phyloP scores from a whole-genome alignment of 2,329 filamentous ascomycete species.

The Pseudogymnoascus sp. region DNA sequence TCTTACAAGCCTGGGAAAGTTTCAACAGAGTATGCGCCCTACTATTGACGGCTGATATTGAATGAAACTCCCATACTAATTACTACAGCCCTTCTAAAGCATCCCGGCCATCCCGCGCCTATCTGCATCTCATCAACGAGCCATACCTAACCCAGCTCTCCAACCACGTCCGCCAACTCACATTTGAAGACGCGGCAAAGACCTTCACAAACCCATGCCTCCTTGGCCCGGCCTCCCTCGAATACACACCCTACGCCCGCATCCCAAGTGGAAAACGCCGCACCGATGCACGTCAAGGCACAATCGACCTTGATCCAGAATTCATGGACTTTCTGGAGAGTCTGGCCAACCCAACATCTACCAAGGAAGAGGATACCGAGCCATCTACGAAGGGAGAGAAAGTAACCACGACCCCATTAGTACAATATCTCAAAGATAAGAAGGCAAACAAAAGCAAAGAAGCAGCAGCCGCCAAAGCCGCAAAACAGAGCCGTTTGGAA shows the following conservation, averaged over 20 bases:
- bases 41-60: not conserved
- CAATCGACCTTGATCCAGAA: slow-evolving; percentile 92
- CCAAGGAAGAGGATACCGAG: slow-evolving; percentile 44
- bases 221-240: slow-evolving; percentile 70
- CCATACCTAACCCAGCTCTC: slow-evolving; percentile 61
- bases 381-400: slow-evolving; percentile 39
- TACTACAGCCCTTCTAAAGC: slow-evolving; percentile 67
- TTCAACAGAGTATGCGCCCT: slow-evolving; percentile 65
- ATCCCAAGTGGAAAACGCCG: slow-evolving; percentile 68
- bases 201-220: slow-evolving; percentile 66
- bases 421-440: slow-evolving; percentile 86
- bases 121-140: slow-evolving; percentile 71
- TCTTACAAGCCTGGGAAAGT: slow-evolving; percentile 68
- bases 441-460: slow-evolving; percentile 69
- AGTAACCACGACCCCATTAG: slow-evolving; percentile 75
- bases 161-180: slow-evolving; percentile 59
- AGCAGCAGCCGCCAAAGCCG: slow-evolving; percentile 43
- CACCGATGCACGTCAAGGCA: slow-evolving; percentile 79
- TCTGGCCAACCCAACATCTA: slow-evolving; percentile 61
- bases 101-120: slow-evolving; percentile 72
- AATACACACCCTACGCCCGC: slow-evolving; percentile 78
- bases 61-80: not conserved
- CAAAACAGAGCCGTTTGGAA: slow-evolving; percentile 49
- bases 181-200: slow-evolving; percentile 77
- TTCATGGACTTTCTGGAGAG: slow-evolving; percentile 90